Conservation (phyloP, 1,284 basidiomycete genomes). For the Hemileia vastatrix region DNA sequence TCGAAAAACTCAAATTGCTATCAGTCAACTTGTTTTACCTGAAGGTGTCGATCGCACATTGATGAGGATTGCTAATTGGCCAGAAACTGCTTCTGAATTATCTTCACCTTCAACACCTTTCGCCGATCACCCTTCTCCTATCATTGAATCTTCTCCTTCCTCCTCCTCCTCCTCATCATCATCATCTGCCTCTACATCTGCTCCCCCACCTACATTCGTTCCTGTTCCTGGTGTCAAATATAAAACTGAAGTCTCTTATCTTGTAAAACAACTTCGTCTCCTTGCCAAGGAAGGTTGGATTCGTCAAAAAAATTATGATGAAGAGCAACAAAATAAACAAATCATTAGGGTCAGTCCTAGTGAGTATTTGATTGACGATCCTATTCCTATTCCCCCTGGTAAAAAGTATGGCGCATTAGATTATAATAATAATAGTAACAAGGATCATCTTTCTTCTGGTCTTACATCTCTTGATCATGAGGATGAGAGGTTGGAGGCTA, state of each 20-base stretch:
- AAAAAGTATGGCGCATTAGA: too few species aligned
- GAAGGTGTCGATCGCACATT: slow-evolving; percentile 17
- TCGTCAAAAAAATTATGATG: slow-evolving; percentile 4
- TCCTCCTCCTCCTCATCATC: too few species aligned
- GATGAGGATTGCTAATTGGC: slow-evolving; percentile 17
- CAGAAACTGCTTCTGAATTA: slow-evolving; percentile 7
- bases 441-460: too few species aligned
- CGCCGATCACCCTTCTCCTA: slow-evolving; percentile 9
- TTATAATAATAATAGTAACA: too few species aligned
- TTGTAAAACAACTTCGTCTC: slow-evolving; percentile 11
- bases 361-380: slow-evolving; percentile 11
- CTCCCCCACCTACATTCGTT: slow-evolving; percentile 7
- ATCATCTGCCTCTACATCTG: not conserved
- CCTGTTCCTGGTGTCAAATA: slow-evolving; percentile 19
- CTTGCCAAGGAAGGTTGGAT: slow-evolving; percentile 22
- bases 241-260: slow-evolving; percentile 16
- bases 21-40: slow-evolving; percentile 20
- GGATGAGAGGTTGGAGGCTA: too few species aligned
- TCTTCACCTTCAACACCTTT: not conserved
- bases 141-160: too few species aligned
- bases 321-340: slow-evolving; percentile 13
- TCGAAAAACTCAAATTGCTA: slow-evolving; percentile 18
- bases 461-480: too few species aligned
- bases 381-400: not conserved
- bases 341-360: slow-evolving; percentile 7